phyloP scores from a whole-genome alignment of 2,329 filamentous ascomycete species.

The Paracamarosporium sp. region DNA sequence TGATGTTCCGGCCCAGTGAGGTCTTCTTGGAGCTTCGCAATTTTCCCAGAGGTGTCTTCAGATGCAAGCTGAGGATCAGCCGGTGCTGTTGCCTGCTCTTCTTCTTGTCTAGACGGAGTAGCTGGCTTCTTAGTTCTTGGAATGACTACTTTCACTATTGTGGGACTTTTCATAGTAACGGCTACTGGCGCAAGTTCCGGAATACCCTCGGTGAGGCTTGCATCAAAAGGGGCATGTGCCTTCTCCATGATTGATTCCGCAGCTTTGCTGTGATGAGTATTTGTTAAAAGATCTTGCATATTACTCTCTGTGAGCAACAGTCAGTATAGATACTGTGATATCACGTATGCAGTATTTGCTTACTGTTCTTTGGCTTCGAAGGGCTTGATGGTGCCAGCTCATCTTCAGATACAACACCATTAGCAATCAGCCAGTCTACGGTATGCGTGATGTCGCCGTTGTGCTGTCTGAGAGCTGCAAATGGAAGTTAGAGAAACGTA shows the following conservation, averaged over 20 bases:
- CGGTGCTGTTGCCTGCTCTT: neutral
- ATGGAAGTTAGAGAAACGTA: neutral
- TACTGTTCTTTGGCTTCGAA: constrained; percentile 15
- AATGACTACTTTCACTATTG: constrained; percentile 9
- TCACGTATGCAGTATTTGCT: neutral
- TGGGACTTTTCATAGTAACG: constrained; percentile 6
- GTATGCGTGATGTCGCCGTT: constrained; percentile 37
- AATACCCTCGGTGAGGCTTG: neutral
- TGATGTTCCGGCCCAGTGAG: constrained; percentile 19
- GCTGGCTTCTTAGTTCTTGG: constrained; percentile 4
- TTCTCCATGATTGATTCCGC: neutral
- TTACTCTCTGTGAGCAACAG: neutral
- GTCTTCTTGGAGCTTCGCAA: constrained; percentile 31
- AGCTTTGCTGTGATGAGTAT: neutral
- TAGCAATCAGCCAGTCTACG: constrained; percentile 41
- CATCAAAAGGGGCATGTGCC: neutral
- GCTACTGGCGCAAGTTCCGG: neutral
- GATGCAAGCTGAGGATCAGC: neutral
- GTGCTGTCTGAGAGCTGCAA: constrained; percentile 28
- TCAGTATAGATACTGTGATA: neutral
- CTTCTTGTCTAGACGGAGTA: neutral
- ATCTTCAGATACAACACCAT: constrained; percentile 29
- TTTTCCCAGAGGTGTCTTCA: constrained; percentile 12
- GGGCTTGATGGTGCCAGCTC: constrained; percentile 33
- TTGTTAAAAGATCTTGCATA: neutral